Conservation (phyloP, 371 early-diverging fungal species). For the Rhizomucor miehei region DNA sequence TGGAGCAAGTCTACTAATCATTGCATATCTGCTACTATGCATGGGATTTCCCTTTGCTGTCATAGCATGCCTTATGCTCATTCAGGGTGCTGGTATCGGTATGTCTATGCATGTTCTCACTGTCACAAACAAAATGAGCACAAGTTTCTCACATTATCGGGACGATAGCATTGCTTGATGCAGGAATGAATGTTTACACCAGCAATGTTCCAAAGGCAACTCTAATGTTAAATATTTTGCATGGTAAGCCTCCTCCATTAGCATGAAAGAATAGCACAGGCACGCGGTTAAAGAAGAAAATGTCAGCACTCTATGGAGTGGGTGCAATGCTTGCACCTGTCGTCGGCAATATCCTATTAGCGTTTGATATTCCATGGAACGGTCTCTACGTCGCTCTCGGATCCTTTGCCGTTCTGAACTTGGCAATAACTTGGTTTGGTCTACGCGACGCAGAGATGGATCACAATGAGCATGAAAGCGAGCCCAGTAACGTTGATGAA, state of each 20-base stretch:
- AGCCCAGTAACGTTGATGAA: slow-evolving; percentile 1
- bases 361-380: slow-evolving; percentile 16
- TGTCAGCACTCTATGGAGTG: slow-evolving; percentile 19
- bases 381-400: slow-evolving; percentile 19
- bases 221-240: slow-evolving; percentile 27
- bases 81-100: slow-evolving; percentile 25
- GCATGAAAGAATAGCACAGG: neutral
- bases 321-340: slow-evolving; percentile 30
- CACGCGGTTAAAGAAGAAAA: no score
- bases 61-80: slow-evolving; percentile 19
- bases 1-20: slow-evolving; percentile 7
- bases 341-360: slow-evolving; percentile 16
- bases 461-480: neutral
- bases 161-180: slow-evolving; percentile 20
- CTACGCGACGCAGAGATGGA: slow-evolving; percentile 17
- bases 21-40: slow-evolving; percentile 18
- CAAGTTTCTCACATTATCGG: no score
- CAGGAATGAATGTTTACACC: slow-evolving; percentile 28
- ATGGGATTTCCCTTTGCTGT: slow-evolving; percentile 19
- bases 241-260: slow-evolving; percentile 19
- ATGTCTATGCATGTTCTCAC: neutral
- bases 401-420: slow-evolving; percentile 12
- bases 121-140: no score
- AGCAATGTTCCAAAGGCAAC: slow-evolving; percentile 28
- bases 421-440: slow-evolving; percentile 11